Evolutionary conservation across 1,284 basidiomycete species (phyloP).

Genomic region (Ganoderma lingzhi): DNA sequence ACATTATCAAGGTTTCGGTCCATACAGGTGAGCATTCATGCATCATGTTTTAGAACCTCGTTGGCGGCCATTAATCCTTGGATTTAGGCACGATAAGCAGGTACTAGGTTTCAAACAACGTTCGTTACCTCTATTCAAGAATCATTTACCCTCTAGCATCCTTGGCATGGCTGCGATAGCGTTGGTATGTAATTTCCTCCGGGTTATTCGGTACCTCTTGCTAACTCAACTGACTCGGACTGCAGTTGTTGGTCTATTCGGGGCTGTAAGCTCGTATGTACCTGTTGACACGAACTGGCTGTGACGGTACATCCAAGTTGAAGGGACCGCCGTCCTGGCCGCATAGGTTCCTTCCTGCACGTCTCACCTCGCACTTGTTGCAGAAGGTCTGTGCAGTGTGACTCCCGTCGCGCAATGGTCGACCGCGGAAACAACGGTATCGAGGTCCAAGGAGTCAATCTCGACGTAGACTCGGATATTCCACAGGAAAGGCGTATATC

Average conservation of each 20-base stretch:
- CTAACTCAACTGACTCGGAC: background rate
- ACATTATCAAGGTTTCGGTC: background rate
- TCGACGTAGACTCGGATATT: background rate
- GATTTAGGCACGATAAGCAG: background rate
- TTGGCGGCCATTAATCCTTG: background rate
- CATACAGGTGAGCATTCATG: background rate
- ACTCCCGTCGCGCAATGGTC: slow-evolving; percentile 4
- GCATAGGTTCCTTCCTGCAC: background rate
- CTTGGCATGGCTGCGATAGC: background rate
- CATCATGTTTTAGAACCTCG: too few relatives aligned
- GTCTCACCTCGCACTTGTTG: background rate
- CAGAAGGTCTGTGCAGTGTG: background rate
- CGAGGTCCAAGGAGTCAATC: background rate
- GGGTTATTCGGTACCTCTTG: background rate
- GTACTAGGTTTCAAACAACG: background rate
- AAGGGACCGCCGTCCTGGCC: background rate
- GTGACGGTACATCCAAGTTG: background rate
- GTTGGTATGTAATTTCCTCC: background rate
- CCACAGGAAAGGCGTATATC: background rate
- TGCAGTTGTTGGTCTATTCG: background rate
- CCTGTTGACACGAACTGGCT: too few relatives aligned
- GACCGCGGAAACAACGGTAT: background rate
- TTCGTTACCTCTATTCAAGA: background rate
- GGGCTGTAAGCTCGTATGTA: background rate
- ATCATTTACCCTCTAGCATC: background rate